Conservation (phyloP, 768 basidiomycete species). For the Termitomyces sp. region DNA sequence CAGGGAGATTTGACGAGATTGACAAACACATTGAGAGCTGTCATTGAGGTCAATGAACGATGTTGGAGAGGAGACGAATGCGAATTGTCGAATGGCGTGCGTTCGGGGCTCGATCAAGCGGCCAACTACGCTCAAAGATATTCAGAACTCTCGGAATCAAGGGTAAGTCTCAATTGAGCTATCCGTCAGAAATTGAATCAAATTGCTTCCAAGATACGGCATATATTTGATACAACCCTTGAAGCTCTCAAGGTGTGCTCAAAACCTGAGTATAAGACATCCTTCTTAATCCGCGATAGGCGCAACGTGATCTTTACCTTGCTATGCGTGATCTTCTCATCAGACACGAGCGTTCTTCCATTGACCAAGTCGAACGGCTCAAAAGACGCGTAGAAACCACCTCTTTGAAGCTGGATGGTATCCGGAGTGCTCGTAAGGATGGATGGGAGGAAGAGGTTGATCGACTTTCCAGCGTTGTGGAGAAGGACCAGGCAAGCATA, state of each 20-base stretch:
- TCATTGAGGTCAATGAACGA: no score
- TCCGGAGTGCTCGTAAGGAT: slow-evolving; percentile 66
- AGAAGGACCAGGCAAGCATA: slow-evolving; percentile 83
- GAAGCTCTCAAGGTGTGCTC: slow-evolving; percentile 67
- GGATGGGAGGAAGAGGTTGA: slow-evolving; percentile 88
- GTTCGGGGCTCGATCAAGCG: no score
- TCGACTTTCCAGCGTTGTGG: slow-evolving; percentile 60
- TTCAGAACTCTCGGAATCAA: slow-evolving; percentile 66
- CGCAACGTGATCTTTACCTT: no score
- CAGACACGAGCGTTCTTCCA: no score
- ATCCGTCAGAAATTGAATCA: neutral
- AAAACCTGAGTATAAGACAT: neutral
- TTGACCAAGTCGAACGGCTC: slow-evolving; percentile 79
- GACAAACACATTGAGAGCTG: no score
- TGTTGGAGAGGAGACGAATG: no score
- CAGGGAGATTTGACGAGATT: no score
- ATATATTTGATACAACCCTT: slow-evolving; percentile 58
- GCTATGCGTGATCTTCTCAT: no score
- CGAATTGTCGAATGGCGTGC: no score
- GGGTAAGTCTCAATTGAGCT: slow-evolving; percentile 41
- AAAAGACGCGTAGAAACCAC: slow-evolving; percentile 80
- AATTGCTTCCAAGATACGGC: slow-evolving; percentile 42
- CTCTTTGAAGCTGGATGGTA: slow-evolving; percentile 69
- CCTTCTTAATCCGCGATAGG: slow-evolving; percentile 27
- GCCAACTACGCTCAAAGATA: slow-evolving; percentile 64